Conservation (phyloP, 116 monocot genomes). For the Dioscorea cayenensis region DNA sequence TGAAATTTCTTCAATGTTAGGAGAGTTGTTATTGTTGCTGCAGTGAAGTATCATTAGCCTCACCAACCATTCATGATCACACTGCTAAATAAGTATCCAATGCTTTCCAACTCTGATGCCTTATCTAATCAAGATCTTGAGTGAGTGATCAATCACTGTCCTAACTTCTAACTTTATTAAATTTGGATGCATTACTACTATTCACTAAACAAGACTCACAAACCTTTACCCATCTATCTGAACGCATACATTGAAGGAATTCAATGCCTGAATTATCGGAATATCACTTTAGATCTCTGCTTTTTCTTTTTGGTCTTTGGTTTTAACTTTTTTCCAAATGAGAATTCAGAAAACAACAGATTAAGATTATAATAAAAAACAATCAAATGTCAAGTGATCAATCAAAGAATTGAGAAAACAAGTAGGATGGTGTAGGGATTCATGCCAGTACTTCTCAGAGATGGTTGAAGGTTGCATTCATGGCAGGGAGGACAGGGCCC, state of each 20-base stretch:
- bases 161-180: background rate
- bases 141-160: background rate
- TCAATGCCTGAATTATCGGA: background rate
- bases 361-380: no score
- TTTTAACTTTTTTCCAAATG: no score
- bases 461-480: background rate
- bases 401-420: background rate
- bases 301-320: background rate
- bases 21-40: no score
- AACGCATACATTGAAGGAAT: background rate
- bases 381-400: no score
- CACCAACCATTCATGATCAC: constrained; percentile 14
- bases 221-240: no score
- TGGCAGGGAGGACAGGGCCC: background rate
- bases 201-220: no score
- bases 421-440: background rate
- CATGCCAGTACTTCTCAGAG: background rate
- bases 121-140: constrained; percentile 1
- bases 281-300: background rate
- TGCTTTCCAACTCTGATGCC: constrained; percentile 12
- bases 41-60: constrained; percentile 12
- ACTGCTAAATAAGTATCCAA: background rate
- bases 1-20: no score
- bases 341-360: no score
- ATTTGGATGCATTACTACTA: constrained; percentile 4